Evolutionary conservation across 2,329 filamentous ascomycete genomes (phyloP), one percentile per base, ranked within the genome.

Genomic region (Penicillium sp.): DNA sequence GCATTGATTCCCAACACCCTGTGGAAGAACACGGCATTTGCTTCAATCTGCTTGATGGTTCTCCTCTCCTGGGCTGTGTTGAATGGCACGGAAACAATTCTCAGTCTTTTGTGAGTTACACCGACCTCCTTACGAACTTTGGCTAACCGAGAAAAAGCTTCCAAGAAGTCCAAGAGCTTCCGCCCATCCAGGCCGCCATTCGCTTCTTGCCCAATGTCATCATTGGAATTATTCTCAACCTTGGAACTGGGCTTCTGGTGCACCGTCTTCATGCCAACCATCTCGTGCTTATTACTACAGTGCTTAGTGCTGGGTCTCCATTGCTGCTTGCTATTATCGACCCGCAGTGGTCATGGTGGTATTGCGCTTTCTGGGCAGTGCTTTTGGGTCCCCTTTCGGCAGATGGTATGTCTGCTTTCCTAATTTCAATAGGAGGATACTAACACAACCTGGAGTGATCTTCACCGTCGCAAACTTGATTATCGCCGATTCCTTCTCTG

Each of bases 1-100:
- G 81, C 82, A 0, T 64, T 87, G 7, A 85, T 87, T 20, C 84
- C 84, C 0, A 86, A 86, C 62, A 78, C 76, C 0, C 67, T 87
- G 0, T 87, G 84, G 84, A 74, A 69, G n/a, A 84, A 82, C 40
- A 63, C 67, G 0, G 67, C 78, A 2, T 87, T 86, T 58, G 77
- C 80, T 0, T 75, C 70, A 24, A 77, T 83, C 18, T 86, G 83
- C 59, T 57, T 78, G 3, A 79, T 74, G 4, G 71, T 82, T 1
- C 63, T 77, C 4, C 54, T 82, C 4, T 72, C 77, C 0, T 77
- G 69, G 50, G 77, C 74, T 0, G 75, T 78, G 0, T 53, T 77
- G 5, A 77, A 79, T 42, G 70, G 70, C 0, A 72, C 79, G 57
- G 79, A 81, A 56, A 65, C 76, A 0, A 79, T 78, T 44, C 63